Evolutionary conservation across 2,329 filamentous ascomycete genomes (phyloP).

Genomic region (Fusarium sp.): DNA sequence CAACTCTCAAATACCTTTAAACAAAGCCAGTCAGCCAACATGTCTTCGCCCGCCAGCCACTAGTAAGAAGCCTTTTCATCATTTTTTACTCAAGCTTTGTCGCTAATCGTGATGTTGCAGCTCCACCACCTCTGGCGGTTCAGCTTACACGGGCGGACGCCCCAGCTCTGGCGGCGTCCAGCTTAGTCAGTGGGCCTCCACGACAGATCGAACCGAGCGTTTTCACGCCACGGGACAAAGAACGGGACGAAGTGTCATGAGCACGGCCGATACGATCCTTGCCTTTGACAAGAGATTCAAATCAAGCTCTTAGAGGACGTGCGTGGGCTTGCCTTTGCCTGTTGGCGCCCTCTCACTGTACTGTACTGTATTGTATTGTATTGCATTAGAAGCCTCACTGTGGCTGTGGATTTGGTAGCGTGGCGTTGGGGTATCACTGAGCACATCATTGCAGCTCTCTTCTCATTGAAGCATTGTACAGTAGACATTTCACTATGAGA

Average conservation of each 20-base stretch:
- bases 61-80: constrained; percentile 18
- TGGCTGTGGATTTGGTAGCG: constrained; percentile 31
- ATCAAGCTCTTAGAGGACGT: background rate
- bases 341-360: too few relatives aligned
- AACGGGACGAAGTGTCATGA: constrained; percentile 25
- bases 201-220: constrained; percentile 24
- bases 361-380: too few relatives aligned
- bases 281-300: constrained; percentile 29
- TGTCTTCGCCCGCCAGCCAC: constrained; percentile 29
- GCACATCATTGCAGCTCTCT: constrained; percentile 5
- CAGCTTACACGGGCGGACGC: constrained; percentile 35
- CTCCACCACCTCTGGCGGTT: constrained; percentile 26
- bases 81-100: background rate
- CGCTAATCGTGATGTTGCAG: constrained; percentile 20
- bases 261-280: constrained; percentile 19
- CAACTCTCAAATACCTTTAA: background rate
- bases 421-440: constrained; percentile 16
- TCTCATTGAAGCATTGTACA: constrained; percentile 24
- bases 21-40: constrained; percentile 17
- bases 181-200: constrained; percentile 28
- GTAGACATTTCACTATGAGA: background rate
- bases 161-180: constrained; percentile 10
- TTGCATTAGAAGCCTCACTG: background rate
- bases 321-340: too few relatives aligned
- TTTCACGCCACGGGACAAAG: constrained; percentile 33